Conservation (phyloP, 352 stramenopile species). For the Globisporangium acanthophoron region DNA sequence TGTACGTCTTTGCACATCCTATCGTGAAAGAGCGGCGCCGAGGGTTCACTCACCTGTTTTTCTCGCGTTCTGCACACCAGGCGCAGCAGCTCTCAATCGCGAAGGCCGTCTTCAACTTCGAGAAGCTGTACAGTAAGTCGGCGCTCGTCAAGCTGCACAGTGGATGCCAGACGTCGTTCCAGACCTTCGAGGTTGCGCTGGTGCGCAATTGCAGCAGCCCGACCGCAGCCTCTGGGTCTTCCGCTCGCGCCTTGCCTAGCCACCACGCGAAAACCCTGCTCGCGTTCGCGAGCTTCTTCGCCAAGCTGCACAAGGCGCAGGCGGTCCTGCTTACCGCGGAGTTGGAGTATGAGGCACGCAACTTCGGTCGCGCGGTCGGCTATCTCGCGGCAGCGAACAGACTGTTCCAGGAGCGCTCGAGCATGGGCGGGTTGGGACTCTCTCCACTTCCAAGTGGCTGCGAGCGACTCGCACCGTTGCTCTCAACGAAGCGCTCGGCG, state of each 20-base stretch:
- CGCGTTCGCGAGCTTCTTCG: slow-evolving; percentile 25
- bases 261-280: slow-evolving; percentile 15
- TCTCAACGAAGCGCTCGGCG: slow-evolving; percentile 13
- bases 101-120: slow-evolving; percentile 22
- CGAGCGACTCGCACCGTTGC: slow-evolving; percentile 4
- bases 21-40: neutral
- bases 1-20: slow-evolving; percentile 3
- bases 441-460: slow-evolving; percentile 11
- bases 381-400: slow-evolving; percentile 12
- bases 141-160: slow-evolving; percentile 36
- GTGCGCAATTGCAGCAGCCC: slow-evolving; percentile 15
- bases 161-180: slow-evolving; percentile 17
- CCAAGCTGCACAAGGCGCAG: slow-evolving; percentile 22
- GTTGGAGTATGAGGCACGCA: slow-evolving; percentile 12
- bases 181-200: slow-evolving; percentile 15
- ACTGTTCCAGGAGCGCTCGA: slow-evolving; percentile 20
- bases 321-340: slow-evolving; percentile 21
- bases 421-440: slow-evolving; percentile 17
- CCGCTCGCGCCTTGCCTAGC: neutral
- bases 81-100: slow-evolving; percentile 39
- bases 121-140: slow-evolving; percentile 21
- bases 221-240: neutral
- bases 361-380: slow-evolving; percentile 26
- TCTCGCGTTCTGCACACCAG: slow-evolving; percentile 3
- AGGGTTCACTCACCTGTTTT: neutral